phyloP scores from a whole-genome alignment of 768 basidiomycete species.

The Cystofilobasidium capitatum region DNA sequence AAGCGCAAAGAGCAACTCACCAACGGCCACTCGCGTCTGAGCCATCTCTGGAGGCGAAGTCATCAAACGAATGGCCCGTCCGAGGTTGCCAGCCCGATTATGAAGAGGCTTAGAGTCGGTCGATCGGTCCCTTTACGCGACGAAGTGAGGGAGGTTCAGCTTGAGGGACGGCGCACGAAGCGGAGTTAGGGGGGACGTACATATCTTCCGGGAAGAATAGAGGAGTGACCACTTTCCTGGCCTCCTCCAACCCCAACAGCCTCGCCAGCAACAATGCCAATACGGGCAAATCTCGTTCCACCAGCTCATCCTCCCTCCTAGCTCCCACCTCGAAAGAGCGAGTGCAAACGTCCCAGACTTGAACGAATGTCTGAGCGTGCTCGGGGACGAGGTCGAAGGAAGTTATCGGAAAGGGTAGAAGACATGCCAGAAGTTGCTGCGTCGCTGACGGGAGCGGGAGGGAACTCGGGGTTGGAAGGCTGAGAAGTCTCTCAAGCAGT shows the following conservation, averaged over 20 bases:
- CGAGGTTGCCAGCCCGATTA: slow-evolving; percentile 60
- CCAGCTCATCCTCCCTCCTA: slow-evolving; percentile 49
- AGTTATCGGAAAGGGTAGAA: slow-evolving; percentile 66
- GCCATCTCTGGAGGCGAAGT: slow-evolving; percentile 57
- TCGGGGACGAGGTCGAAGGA: slow-evolving; percentile 41
- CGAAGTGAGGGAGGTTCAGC: not conserved
- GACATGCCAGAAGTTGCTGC: slow-evolving; percentile 68
- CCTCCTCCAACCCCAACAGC: slow-evolving; percentile 54
- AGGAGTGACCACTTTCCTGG: slow-evolving; percentile 51
- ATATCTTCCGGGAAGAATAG: slow-evolving; percentile 66
- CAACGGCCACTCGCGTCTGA: slow-evolving; percentile 62
- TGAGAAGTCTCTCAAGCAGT: slow-evolving; percentile 59
- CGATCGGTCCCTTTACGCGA: slow-evolving; percentile 54
- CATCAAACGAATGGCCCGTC: slow-evolving; percentile 68
- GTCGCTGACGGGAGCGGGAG: slow-evolving; percentile 63
- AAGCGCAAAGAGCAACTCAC: slow-evolving; percentile 77
- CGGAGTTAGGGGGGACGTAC: slow-evolving; percentile 33
- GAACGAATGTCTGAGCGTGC: not conserved
- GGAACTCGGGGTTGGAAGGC: slow-evolving; percentile 38
- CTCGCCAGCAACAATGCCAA: slow-evolving; percentile 65
- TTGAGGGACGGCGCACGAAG: not conserved
- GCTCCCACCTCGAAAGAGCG: slow-evolving; percentile 30
- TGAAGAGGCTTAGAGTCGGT: slow-evolving; percentile 53
- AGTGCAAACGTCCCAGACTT: not conserved
- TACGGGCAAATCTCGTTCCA: slow-evolving; percentile 73